Evolutionary conservation across 2,329 filamentous ascomycete species (phyloP).

Genomic region (Fusarium floridanum): DNA sequence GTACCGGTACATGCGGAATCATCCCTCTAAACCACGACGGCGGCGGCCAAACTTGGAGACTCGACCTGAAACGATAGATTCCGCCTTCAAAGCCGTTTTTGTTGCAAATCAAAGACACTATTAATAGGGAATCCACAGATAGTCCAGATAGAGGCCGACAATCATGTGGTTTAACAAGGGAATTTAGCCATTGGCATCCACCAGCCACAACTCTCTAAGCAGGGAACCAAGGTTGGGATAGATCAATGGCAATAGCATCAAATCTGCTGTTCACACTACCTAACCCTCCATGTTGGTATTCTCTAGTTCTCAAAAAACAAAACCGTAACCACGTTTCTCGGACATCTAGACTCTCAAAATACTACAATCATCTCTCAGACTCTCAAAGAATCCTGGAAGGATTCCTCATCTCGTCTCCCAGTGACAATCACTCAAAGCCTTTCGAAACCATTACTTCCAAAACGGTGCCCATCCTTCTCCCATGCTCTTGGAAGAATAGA

Average conservation of each 20-base stretch:
- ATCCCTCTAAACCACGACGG: neutral
- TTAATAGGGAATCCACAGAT: neutral
- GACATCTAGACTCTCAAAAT: neutral
- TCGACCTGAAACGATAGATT: neutral
- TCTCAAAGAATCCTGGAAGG: neutral
- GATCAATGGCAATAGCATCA: neutral
- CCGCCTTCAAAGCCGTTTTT: neutral
- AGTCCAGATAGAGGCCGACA: neutral
- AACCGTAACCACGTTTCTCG: neutral
- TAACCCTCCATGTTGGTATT: neutral
- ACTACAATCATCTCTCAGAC: neutral
- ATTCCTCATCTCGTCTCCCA: neutral
- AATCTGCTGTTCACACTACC: neutral
- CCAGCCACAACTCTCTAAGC: neutral
- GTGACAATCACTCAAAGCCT: neutral
- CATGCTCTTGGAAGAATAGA: slow-evolving; percentile 43
- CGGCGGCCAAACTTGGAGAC: neutral
- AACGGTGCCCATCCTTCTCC: slow-evolving; percentile 33
- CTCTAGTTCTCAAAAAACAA: neutral
- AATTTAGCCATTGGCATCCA: neutral
- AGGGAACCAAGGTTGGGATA: neutral
- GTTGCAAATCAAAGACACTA: neutral
- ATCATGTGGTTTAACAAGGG: neutral
- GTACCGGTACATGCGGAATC: neutral
- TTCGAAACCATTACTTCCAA: slow-evolving; percentile 12